These are phyloP conservation scores for Delonix regia DNA, from an alignment of 306 rosid species.

Conservation along the genomic window DNA sequence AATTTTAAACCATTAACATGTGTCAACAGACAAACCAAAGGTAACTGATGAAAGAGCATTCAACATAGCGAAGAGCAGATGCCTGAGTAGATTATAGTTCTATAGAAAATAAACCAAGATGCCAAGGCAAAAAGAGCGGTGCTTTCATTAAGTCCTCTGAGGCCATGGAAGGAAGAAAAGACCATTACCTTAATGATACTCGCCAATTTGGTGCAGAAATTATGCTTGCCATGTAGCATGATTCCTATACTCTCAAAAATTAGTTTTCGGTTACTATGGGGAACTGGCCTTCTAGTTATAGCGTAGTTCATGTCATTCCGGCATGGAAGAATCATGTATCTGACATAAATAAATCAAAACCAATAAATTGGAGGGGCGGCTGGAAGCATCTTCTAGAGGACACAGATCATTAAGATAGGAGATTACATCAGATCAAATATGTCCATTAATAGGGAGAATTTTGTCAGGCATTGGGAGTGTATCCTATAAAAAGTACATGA, in stretches of 20 bases:
- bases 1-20: slow-evolving; percentile 5
- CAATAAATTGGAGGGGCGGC: slow-evolving; percentile 19
- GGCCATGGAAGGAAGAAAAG: not conserved
- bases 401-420: slow-evolving; percentile 26
- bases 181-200: slow-evolving; percentile 61
- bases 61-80: not conserved
- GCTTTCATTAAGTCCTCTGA: not conserved
- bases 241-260: slow-evolving; percentile 72
- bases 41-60: not conserved
- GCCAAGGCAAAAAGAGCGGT: slow-evolving; percentile 17
- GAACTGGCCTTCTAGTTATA: slow-evolving; percentile 44
- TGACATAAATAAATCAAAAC: slow-evolving; percentile 36
- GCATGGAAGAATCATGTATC: slow-evolving; percentile 69
- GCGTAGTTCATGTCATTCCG: slow-evolving; percentile 48
- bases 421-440: slow-evolving; percentile 15
- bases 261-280: slow-evolving; percentile 33
- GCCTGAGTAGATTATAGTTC: not conserved
- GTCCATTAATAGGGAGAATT: not conserved
- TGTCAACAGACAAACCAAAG: not conserved
- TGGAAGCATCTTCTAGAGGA: slow-evolving; percentile 18
- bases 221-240: slow-evolving; percentile 83
- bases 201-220: slow-evolving; percentile 74
- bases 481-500: not conserved
- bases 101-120: not conserved
- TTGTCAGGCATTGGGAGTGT: no score